Evolutionary conservation across 164 flowering plant species (phyloP).

Genomic region (Vitis cinerea): DNA sequence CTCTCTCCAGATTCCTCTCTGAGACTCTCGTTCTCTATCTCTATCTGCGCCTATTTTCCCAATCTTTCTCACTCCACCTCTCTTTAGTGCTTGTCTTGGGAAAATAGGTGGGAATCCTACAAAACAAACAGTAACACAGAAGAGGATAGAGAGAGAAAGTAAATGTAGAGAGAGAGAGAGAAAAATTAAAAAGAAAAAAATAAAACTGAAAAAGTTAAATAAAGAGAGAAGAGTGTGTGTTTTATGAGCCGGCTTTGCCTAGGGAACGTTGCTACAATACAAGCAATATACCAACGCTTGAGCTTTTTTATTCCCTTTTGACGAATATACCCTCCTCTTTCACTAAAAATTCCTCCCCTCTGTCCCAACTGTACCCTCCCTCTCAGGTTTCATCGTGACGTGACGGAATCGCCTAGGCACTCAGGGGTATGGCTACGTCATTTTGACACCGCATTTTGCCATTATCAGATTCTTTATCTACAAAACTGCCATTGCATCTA

Average conservation of each 20-base stretch:
- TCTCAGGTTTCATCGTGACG: slow-evolving; percentile 37
- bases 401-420: slow-evolving; percentile 42
- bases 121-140: slow-evolving; percentile 7
- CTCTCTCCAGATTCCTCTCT: neutral
- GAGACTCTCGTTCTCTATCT: neutral
- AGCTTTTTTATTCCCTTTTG: slow-evolving; percentile 1
- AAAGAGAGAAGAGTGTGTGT: slow-evolving; percentile 1
- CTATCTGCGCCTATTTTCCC: neutral
- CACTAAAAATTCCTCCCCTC: neutral
- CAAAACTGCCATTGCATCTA: neutral
- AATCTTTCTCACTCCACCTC: slow-evolving; percentile 4
- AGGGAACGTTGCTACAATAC: slow-evolving; percentile 33
- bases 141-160: slow-evolving; percentile 10
- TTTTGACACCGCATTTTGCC: neutral
- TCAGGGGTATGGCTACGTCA: neutral
- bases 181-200: slow-evolving; percentile 2
- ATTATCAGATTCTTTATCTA: neutral
- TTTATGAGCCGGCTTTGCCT: slow-evolving; percentile 31
- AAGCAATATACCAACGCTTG: neutral
- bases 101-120: slow-evolving; percentile 24
- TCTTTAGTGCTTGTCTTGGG: slow-evolving; percentile 13
- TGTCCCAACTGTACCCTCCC: neutral
- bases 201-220: slow-evolving; percentile 4
- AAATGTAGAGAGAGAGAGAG: slow-evolving; percentile 1
- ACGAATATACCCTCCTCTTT: slow-evolving; percentile 22